These are phyloP conservation scores for Colletotrichum lindemuthianum DNA, from an alignment of 2,329 filamentous ascomycete genomes.

Conservation along the genomic window DNA sequence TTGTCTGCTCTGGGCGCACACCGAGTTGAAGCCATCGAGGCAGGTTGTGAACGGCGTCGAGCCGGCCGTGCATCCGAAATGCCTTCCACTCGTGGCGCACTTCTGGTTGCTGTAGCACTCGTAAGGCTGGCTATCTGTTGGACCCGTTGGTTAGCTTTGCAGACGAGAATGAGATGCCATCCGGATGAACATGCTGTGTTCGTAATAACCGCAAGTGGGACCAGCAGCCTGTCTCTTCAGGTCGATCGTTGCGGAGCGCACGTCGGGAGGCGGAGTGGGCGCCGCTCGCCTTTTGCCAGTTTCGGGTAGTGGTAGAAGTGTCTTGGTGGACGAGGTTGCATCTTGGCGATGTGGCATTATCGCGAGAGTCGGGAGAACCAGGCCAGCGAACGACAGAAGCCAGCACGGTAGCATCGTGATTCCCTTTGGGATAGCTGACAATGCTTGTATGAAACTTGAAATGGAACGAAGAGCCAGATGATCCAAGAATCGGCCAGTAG, in stretches of 20 bases:
- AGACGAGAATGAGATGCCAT: not conserved
- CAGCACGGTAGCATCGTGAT: too few relatives aligned
- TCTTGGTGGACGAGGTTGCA: not conserved
- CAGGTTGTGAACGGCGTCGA: constrained; percentile 15
- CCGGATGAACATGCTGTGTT: not conserved
- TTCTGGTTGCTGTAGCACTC: not conserved
- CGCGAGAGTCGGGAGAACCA: too few relatives aligned
- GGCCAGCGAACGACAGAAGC: too few relatives aligned
- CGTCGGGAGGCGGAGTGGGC: constrained; percentile 2
- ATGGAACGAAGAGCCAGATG: too few relatives aligned
- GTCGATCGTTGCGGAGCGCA: not conserved
- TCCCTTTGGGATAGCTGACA: too few relatives aligned
- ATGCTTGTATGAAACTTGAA: too few relatives aligned
- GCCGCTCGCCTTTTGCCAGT: not conserved
- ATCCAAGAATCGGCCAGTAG: too few relatives aligned
- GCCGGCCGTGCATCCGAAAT: constrained; percentile 11
- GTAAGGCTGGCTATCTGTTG: constrained; percentile 6
- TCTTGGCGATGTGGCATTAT: not conserved
- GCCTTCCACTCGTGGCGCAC: not conserved
- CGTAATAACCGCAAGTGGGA: constrained; percentile 9
- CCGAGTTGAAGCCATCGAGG: not conserved
- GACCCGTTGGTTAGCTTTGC: not conserved
- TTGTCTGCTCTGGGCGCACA: not conserved
- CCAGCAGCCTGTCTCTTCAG: constrained; percentile 2
- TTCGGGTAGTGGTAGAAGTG: not conserved